These are phyloP conservation scores for Heliamphora pulchella DNA, from an alignment of 179 eudicot genomes.

Conservation along the genomic window DNA sequence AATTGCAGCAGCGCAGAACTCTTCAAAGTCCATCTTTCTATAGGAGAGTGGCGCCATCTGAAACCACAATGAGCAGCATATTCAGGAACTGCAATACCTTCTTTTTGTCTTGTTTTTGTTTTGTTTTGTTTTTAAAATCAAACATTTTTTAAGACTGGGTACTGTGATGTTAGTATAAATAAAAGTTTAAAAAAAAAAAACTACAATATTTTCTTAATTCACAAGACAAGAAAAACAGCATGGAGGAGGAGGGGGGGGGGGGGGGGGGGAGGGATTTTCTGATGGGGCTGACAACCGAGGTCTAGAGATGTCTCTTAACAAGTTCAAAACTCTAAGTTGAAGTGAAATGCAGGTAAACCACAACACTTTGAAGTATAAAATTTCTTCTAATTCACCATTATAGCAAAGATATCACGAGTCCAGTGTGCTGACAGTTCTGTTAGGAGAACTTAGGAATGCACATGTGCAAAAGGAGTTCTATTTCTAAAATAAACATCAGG, in stretches of 20 bases:
- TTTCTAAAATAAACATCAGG: not conserved
- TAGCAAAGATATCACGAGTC: too few relatives aligned
- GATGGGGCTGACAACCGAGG: too few relatives aligned
- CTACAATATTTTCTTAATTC: not conserved
- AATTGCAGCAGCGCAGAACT: slow-evolving; percentile 80
- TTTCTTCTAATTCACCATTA: too few relatives aligned
- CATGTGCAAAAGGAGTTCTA: not conserved
- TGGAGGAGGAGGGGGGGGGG: too few relatives aligned
- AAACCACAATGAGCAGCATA: slow-evolving; percentile 9
- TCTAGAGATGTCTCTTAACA: too few relatives aligned
- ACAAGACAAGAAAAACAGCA: too few relatives aligned
- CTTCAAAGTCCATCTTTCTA: slow-evolving; percentile 79
- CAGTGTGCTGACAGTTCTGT: not conserved
- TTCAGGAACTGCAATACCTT: not conserved
- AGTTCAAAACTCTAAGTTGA: too few relatives aligned
- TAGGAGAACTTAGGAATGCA: not conserved
- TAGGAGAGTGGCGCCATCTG: slow-evolving; percentile 75
- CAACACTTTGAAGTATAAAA: too few relatives aligned
- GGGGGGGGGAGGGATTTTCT: too few relatives aligned
- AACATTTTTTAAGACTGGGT: too few relatives aligned
- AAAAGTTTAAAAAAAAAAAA: not conserved
- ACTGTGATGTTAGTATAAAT: not conserved
- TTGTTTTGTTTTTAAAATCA: not conserved
- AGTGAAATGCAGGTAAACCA: too few relatives aligned
- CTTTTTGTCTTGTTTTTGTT: too few relatives aligned